Conservation (phyloP, 2,329 filamentous ascomycete species). For the Xylaria arbuscula region DNA sequence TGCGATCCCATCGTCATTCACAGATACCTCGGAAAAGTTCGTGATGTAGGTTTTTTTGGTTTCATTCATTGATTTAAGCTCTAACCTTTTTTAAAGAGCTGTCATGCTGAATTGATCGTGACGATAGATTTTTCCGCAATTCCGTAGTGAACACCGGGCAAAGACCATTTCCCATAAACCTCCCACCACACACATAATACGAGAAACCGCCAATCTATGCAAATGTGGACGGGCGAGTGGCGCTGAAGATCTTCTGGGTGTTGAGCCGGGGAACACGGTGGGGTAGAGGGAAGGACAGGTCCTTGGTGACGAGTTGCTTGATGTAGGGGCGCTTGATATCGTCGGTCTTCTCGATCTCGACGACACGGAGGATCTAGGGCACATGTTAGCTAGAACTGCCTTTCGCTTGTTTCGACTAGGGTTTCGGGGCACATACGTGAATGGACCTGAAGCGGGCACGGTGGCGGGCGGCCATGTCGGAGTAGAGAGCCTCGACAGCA, state of each 20-base stretch:
- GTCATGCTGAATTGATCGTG: slow-evolving; percentile 61
- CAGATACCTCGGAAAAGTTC: slow-evolving; percentile 11
- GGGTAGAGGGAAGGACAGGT: slow-evolving; percentile 97
- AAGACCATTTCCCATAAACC: slow-evolving; percentile 62
- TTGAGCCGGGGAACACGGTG: slow-evolving; percentile 89
- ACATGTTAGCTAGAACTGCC: slow-evolving; percentile 44
- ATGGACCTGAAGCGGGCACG: slow-evolving; percentile 97
- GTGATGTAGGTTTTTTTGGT: slow-evolving; percentile 39
- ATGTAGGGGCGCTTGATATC: slow-evolving; percentile 99
- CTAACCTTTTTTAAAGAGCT: slow-evolving; percentile 56
- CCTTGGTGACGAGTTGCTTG: slow-evolving; percentile 96
- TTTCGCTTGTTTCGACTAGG: background rate
- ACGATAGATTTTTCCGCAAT: slow-evolving; percentile 69
- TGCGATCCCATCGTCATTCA: slow-evolving; percentile 18
- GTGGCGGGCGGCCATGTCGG: slow-evolving; percentile 99
- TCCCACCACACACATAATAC: slow-evolving; percentile 53
- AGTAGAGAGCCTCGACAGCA: slow-evolving; percentile 96
- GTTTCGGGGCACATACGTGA: slow-evolving; percentile 74
- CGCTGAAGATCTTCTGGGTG: slow-evolving; percentile 91
- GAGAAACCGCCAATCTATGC: slow-evolving; percentile 75
- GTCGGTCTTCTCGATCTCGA: slow-evolving; percentile 94
- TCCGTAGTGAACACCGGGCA: slow-evolving; percentile 69
- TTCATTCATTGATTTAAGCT: slow-evolving; percentile 46
- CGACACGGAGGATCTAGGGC: slow-evolving; percentile 91
- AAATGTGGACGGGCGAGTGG: slow-evolving; percentile 95